These are phyloP conservation scores for Hypoxylon sp. DNA, from an alignment of 2,329 filamentous ascomycete genomes.

Conservation along the genomic window DNA sequence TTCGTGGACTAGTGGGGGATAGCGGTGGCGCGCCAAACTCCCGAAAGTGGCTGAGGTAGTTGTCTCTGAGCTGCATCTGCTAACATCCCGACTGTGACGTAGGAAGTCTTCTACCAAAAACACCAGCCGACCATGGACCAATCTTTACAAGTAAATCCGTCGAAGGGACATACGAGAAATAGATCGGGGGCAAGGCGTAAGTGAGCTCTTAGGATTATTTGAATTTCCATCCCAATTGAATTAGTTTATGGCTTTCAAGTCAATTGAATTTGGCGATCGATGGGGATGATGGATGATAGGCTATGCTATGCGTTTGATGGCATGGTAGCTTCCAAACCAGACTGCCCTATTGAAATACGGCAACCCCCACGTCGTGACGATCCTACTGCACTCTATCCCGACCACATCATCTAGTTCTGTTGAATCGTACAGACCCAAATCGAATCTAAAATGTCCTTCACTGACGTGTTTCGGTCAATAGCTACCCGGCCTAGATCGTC, in stretches of 20 bases:
- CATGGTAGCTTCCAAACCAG: conserved; percentile 6
- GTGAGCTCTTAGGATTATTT: conserved; percentile 10
- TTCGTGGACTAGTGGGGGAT: no score
- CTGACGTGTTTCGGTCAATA: conserved; percentile 47
- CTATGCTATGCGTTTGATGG: no score
- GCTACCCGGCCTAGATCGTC: conserved; percentile 71
- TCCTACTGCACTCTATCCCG: neutral
- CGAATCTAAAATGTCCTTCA: conserved; percentile 33
- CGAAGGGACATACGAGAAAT: conserved; percentile 41
- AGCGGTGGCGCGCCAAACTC: no score
- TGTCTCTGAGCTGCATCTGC: no score
- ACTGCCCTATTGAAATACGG: conserved; percentile 14
- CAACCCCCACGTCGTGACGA: conserved; percentile 14
- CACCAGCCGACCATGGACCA: conserved; percentile 34
- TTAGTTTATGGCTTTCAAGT: neutral
- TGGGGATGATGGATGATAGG: conserved; percentile 7
- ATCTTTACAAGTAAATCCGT: conserved; percentile 23
- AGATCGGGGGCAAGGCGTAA: conserved; percentile 44
- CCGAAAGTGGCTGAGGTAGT: no score
- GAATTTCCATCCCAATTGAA: neutral
- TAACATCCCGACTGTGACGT: no score
- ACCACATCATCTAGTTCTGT: neutral
- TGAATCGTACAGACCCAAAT: neutral
- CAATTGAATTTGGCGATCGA: neutral
- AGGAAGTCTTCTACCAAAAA: no score